These are phyloP conservation scores for Trichoderma arundinaceum DNA, from an alignment of 2,329 filamentous ascomycete genomes.

Conservation along the genomic window DNA sequence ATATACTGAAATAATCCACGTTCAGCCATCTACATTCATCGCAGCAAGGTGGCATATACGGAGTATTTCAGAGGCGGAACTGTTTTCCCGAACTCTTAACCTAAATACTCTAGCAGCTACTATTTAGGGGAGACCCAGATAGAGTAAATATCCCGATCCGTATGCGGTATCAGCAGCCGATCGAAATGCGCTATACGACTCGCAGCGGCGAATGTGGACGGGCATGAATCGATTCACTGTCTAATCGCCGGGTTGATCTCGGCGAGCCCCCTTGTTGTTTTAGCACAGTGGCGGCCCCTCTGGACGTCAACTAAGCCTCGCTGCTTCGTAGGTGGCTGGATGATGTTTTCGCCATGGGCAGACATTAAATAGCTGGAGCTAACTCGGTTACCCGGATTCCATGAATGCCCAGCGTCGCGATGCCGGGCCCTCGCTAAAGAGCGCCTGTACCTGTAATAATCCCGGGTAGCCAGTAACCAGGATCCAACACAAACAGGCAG, in stretches of 20 bases:
- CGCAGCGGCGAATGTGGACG: constrained; percentile 10
- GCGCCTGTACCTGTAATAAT: too few relatives aligned
- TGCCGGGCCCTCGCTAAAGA: neutral
- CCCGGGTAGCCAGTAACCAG: too few relatives aligned
- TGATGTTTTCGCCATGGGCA: neutral
- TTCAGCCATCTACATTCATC: neutral
- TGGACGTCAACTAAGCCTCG: neutral
- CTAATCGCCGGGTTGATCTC: constrained; percentile 5
- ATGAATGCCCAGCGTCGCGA: too few relatives aligned
- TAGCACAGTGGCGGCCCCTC: neutral
- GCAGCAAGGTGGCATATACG: neutral
- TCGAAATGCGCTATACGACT: constrained; percentile 6
- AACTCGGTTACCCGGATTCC: too few relatives aligned
- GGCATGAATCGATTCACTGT: constrained; percentile 14
- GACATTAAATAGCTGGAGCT: neutral
- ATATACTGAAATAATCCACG: neutral
- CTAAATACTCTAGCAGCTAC: neutral
- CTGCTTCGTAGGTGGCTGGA: too few relatives aligned
- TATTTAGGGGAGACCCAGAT: neutral
- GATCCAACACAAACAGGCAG: too few relatives aligned
- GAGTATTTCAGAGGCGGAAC: neutral
- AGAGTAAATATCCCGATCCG: neutral
- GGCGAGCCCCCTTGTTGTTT: neutral
- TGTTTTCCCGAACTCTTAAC: neutral
- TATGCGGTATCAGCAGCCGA: neutral